Conservation (phyloP, 805 yeast species). For the Spathaspora hagerdaliae region DNA sequence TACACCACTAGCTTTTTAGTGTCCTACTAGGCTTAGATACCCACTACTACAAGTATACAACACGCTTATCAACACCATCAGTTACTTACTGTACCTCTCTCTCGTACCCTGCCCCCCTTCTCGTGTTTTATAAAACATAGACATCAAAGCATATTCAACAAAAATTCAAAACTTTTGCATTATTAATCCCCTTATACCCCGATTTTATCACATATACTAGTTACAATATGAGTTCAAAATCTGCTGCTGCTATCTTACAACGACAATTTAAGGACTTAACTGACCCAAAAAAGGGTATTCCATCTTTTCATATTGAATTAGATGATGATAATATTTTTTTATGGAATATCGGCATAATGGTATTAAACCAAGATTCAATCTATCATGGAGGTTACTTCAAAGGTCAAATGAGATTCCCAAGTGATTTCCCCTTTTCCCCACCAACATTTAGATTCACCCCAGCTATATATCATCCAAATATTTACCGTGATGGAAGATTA, state of each 20-base stretch:
- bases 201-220: too few species aligned
- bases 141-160: too few species aligned
- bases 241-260: slow-evolving; percentile 81
- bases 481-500: slow-evolving; percentile 86
- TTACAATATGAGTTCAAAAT: slow-evolving; percentile 39
- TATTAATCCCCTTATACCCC: too few species aligned
- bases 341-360: slow-evolving; percentile 91
- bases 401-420: slow-evolving; percentile 91
- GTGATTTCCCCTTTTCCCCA: slow-evolving; percentile 87
- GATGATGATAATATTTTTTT: slow-evolving; percentile 54
- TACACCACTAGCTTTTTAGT: too few species aligned
- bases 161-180: too few species aligned
- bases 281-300: slow-evolving; percentile 75
- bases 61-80: too few species aligned
- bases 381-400: slow-evolving; percentile 93
- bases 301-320: slow-evolving; percentile 60
- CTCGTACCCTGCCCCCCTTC: too few species aligned
- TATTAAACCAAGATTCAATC: slow-evolving; percentile 80
- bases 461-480: slow-evolving; percentile 92
- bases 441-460: slow-evolving; percentile 92
- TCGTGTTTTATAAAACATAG: too few species aligned
- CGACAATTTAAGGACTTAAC: slow-evolving; percentile 93
- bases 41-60: too few species aligned
- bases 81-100: too few species aligned
- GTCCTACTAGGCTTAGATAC: too few species aligned